These are phyloP conservation scores for Umbelopsis vinacea DNA, from an alignment of 192 early-diverging fungal genomes.

Conservation along the genomic window DNA sequence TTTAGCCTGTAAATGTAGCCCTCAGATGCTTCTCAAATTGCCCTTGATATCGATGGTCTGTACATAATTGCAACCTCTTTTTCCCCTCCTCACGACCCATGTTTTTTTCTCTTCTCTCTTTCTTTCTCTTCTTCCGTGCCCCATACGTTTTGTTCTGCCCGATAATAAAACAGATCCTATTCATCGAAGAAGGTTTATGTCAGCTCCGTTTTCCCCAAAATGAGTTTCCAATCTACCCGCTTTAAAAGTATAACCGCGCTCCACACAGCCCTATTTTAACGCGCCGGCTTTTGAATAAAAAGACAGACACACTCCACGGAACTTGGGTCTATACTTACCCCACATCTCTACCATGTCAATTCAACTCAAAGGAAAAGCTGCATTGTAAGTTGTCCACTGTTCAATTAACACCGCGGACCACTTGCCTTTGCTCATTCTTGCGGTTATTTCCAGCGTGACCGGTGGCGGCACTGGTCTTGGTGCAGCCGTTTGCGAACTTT, in stretches of 20 bases:
- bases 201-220: too few relatives aligned
- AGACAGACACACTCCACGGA: too few relatives aligned
- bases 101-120: neutral
- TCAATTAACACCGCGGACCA: too few relatives aligned
- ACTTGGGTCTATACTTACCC: neutral
- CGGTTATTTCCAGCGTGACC: slow-evolving; percentile 13
- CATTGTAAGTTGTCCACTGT: slow-evolving; percentile 10
- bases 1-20: slow-evolving; percentile 16
- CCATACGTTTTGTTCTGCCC: neutral
- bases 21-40: neutral
- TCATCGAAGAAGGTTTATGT: too few relatives aligned
- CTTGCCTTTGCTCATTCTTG: neutral
- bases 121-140: neutral
- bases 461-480: slow-evolving; percentile 29
- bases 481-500: slow-evolving; percentile 5
- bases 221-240: neutral
- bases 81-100: neutral
- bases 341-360: slow-evolving; percentile 1
- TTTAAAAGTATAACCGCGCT: neutral
- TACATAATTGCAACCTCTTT: slow-evolving; percentile 16
- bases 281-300: too few relatives aligned
- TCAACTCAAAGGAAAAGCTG: slow-evolving; percentile 15
- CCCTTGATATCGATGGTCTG: neutral
- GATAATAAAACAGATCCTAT: slow-evolving; percentile 3
- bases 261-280: too few relatives aligned